Conservation (phyloP, 345 rosid species). For the Dipteronia dyeriana region DNA sequence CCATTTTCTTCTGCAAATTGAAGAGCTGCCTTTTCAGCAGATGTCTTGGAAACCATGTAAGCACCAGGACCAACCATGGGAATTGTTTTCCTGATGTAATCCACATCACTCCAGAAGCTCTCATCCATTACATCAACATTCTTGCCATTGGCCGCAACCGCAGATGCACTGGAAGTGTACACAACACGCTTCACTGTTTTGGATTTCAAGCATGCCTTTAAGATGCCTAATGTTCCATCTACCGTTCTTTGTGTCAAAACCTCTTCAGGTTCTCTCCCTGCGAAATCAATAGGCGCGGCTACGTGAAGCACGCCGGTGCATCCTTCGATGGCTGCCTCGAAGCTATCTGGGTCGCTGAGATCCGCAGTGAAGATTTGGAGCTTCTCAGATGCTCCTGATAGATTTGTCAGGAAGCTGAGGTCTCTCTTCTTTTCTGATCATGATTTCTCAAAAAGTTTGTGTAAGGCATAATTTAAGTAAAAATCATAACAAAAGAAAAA, state of each 20-base stretch:
- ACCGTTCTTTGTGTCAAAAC: conserved; percentile 46
- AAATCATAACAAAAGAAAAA: background rate
- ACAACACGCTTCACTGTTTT: conserved; percentile 60
- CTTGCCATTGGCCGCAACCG: conserved; percentile 1
- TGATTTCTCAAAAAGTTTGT: background rate
- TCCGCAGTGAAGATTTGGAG: conserved; percentile 55
- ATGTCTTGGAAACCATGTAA: conserved; percentile 32
- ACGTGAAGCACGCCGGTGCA: conserved; percentile 64
- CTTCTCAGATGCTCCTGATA: conserved; percentile 52
- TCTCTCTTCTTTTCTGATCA: conserved; percentile 50
- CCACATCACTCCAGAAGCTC: conserved; percentile 35
- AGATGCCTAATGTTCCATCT: conserved; percentile 50
- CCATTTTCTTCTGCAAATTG: conserved; percentile 34
- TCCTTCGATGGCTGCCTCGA: conserved; percentile 52
- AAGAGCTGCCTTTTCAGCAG: conserved; percentile 35
- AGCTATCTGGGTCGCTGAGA: conserved; percentile 49
- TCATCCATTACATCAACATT: conserved; percentile 30
- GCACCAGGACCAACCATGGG: background rate
- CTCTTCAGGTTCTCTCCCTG: conserved; percentile 44
- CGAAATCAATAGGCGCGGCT: conserved; percentile 50
- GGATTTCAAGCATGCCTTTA: conserved; percentile 50
- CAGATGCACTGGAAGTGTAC: conserved; percentile 56
- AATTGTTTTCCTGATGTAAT: background rate
- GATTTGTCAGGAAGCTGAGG: conserved; percentile 51
- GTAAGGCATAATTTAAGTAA: background rate